Conservation (phyloP, 257 asterid genomes). For the Salvia rosmarinus region DNA sequence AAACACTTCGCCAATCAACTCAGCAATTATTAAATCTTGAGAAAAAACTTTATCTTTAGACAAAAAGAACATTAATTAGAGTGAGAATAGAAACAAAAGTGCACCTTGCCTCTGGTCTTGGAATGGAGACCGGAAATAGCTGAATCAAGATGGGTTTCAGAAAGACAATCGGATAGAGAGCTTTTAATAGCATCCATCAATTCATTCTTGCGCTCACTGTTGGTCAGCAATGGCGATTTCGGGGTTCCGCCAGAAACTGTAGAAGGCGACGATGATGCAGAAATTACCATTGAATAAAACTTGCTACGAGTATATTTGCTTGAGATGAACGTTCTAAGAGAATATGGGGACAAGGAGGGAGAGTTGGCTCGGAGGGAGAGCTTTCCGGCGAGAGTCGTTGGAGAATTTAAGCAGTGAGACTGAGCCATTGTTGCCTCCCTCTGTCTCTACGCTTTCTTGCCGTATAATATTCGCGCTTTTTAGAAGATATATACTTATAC, state of each 20-base stretch:
- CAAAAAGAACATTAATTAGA: neutral
- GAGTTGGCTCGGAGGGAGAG: conserved; percentile 27
- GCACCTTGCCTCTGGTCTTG: conserved; percentile 90
- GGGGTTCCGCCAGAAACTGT: conserved; percentile 37
- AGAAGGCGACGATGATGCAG: conserved; percentile 53
- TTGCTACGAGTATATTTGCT: conserved; percentile 30
- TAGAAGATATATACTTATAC: neutral
- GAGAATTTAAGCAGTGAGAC: conserved; percentile 47
- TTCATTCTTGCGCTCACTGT: conserved; percentile 54
- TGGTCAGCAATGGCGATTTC: conserved; percentile 34
- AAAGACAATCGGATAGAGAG: conserved; percentile 66
- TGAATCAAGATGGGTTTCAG: conserved; percentile 77
- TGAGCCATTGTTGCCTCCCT: conserved; percentile 44
- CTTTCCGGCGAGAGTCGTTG: conserved; percentile 43
- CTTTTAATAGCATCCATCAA: conserved; percentile 55
- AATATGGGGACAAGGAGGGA: conserved; percentile 29
- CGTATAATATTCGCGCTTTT: neutral
- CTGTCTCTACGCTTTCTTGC: neutral
- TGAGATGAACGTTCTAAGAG: conserved; percentile 19
- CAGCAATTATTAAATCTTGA: neutral
- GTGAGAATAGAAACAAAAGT: conserved; percentile 7
- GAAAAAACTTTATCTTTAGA: neutral
- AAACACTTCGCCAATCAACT: neutral
- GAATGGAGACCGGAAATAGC: conserved; percentile 72
- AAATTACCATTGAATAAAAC: conserved; percentile 39